phyloP scores from a whole-genome alignment of 2,329 filamentous ascomycete species.

The Ophiocordyceps camponoti-leonardi region DNA sequence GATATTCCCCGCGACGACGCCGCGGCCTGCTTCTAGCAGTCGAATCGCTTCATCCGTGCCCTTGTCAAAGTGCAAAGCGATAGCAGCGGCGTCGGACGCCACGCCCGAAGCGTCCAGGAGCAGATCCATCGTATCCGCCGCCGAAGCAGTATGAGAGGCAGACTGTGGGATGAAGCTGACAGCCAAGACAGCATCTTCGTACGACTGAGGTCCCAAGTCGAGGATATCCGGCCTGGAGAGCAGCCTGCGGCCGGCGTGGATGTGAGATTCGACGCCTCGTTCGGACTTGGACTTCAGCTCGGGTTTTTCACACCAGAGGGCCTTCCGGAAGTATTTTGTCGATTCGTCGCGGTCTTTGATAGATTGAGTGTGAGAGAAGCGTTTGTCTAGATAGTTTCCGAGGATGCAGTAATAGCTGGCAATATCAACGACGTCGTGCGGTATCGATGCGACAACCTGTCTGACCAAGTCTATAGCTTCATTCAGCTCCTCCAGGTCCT shows the following conservation, averaged over 20 bases:
- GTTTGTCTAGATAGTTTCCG: not conserved
- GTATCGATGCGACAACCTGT: not conserved
- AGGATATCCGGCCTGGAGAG: not conserved
- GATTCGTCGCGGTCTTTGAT: no score
- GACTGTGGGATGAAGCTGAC: not conserved
- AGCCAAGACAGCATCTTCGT: not conserved
- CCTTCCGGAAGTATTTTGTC: no score
- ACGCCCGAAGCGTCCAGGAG: not conserved
- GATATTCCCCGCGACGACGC: slow-evolving; percentile 8
- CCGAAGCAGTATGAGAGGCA: not conserved
- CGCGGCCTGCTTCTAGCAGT: slow-evolving; percentile 11
- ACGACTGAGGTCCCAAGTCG: not conserved
- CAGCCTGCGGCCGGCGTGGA: not conserved
- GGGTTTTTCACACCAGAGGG: not conserved
- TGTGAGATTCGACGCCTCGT: not conserved
- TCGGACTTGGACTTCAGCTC: not conserved
- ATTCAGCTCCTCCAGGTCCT: not conserved
- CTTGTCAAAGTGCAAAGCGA: not conserved
- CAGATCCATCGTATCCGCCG: not conserved
- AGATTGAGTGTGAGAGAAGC: not conserved
- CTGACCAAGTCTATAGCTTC: not conserved
- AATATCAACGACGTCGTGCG: not conserved
- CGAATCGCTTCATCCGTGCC: slow-evolving; percentile 2
- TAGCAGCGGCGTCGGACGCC: not conserved
- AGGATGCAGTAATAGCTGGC: not conserved